Conservation (phyloP, 1,284 basidiomycete species). For the Rhodotorula sp. region DNA sequence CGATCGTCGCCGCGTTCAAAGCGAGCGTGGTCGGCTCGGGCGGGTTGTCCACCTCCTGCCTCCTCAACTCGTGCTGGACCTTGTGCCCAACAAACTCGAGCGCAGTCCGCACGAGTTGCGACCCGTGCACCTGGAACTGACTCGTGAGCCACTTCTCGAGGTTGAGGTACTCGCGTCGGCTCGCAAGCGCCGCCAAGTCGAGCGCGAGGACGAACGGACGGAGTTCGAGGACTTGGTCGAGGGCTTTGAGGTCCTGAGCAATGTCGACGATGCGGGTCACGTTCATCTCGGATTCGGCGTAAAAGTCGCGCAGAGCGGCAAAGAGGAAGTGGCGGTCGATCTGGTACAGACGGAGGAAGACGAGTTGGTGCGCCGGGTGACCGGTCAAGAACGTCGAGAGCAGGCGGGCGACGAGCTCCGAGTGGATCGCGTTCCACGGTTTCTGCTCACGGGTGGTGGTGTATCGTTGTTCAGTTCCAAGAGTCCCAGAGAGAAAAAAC, state of each 20-base stretch:
- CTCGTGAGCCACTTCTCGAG: constrained; percentile 95
- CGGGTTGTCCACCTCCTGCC: constrained; percentile 68
- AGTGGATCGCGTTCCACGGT: constrained; percentile 81
- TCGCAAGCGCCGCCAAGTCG: constrained; percentile 89
- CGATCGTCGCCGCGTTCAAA: constrained; percentile 78
- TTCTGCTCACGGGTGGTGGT: constrained; percentile 53
- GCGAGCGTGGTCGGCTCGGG: constrained; percentile 73
- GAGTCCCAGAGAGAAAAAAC: neutral
- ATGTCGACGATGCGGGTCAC: constrained; percentile 93
- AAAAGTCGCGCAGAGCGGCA: constrained; percentile 83
- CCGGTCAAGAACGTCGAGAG: constrained; percentile 87
- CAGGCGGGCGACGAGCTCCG: constrained; percentile 80
- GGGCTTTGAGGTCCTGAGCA: constrained; percentile 88
- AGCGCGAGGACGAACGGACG: constrained; percentile 77
- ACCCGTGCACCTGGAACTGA: constrained; percentile 73
- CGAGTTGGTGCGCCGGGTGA: constrained; percentile 89
- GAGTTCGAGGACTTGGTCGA: constrained; percentile 81
- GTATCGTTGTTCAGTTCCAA: neutral
- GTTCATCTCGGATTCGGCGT: constrained; percentile 86
- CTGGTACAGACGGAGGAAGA: constrained; percentile 95
- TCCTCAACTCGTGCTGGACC: constrained; percentile 77
- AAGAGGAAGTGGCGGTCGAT: constrained; percentile 80
- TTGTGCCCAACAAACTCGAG: constrained; percentile 86
- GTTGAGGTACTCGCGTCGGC: constrained; percentile 88
- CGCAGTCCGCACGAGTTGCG: constrained; percentile 81